phyloP scores from a whole-genome alignment of 2,329 filamentous ascomycete genomes.

The Setomelanomma holmii region DNA sequence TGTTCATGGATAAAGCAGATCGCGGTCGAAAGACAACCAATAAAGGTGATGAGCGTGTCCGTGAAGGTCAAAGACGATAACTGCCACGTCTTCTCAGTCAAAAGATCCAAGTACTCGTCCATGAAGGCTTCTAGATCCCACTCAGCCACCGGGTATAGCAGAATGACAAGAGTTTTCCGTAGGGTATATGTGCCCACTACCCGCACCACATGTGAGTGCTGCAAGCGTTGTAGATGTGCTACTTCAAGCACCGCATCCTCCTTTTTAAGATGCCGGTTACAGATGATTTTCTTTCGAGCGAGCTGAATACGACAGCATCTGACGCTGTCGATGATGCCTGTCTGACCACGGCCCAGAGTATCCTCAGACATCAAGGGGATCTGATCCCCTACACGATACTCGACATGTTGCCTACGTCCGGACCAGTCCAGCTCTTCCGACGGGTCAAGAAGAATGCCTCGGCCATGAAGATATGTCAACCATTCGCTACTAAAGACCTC shows the following conservation, averaged over 20 bases:
- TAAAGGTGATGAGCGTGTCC: background rate
- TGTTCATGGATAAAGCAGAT: conserved; percentile 22
- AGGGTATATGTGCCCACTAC: conserved; percentile 26
- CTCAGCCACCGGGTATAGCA: conserved; percentile 27
- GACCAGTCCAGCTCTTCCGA: conserved; percentile 15
- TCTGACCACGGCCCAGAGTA: conserved; percentile 8
- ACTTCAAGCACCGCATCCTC: conserved; percentile 27
- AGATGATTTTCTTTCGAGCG: conserved; percentile 25
- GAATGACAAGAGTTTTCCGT: conserved; percentile 15
- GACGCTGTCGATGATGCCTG: conserved; percentile 25
- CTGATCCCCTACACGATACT: conserved; percentile 12
- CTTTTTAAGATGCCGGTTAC: conserved; percentile 14
- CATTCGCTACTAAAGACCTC: conserved; percentile 9
- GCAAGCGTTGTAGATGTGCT: conserved; percentile 19
- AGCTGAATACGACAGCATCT: conserved; percentile 20
- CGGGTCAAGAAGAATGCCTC: conserved; percentile 8
- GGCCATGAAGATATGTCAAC: background rate
- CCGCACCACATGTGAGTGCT: conserved; percentile 25
- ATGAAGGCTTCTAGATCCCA: conserved; percentile 24
- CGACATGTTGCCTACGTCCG: conserved; percentile 17
- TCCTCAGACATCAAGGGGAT: conserved; percentile 8
- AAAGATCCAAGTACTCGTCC: too few species aligned
- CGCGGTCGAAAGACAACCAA: conserved; percentile 17
- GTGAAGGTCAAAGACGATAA: background rate
- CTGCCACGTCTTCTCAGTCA: background rate